Evolutionary conservation across 257 asterid species (phyloP), one percentile per base, ranked within the genome.

Genomic region (Ehretia macrophylla): DNA sequence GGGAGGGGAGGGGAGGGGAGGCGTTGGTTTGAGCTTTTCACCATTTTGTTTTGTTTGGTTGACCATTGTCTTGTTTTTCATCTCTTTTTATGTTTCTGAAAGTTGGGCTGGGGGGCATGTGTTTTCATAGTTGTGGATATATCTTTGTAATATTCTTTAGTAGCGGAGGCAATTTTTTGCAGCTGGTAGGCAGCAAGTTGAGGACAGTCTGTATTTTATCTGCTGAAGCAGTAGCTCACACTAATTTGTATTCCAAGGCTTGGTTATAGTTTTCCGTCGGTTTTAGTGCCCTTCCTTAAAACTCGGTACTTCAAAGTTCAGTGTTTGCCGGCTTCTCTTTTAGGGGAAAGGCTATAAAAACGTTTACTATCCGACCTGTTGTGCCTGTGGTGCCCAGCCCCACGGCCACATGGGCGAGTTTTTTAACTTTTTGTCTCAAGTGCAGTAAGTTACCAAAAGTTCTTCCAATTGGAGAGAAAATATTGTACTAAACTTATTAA

Each of bases 51-150:
- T 27, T 66, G 21, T 27, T 60, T 14, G 18, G 6, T 22, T 39
- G 16, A 6, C 58, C 60, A 48, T 48, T 32, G 44, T 37, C 59
- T 5, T n/a, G n/a, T n/a, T 0, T 46, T 55, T 37, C 17, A 48
- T 32, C 55, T 16, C n/a, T n/a, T n/a, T n/a, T 44, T 58, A 58
- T 49, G 20, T 10, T 42, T 52, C 60, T 38, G 60, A 54, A 35
- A 52, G 68, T 63, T 32, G 61, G n/a, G n/a, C 50, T 13, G 52
- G 19, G 60, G 76, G 57, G 64, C 37, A 68, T 51, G 47, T 47
- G 58, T 62, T 37, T 58, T 62, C 40, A 62, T 62, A 50, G 67
- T 44, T 62, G 67, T 62, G 67, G 67, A 62, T 49, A 62, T 62
- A 32, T 62, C 40, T 21, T 50, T 62, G 67, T 62, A 62, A 51